These are phyloP conservation scores for Nidularia pulvinata DNA, from an alignment of 768 basidiomycete species.

Conservation along the genomic window DNA sequence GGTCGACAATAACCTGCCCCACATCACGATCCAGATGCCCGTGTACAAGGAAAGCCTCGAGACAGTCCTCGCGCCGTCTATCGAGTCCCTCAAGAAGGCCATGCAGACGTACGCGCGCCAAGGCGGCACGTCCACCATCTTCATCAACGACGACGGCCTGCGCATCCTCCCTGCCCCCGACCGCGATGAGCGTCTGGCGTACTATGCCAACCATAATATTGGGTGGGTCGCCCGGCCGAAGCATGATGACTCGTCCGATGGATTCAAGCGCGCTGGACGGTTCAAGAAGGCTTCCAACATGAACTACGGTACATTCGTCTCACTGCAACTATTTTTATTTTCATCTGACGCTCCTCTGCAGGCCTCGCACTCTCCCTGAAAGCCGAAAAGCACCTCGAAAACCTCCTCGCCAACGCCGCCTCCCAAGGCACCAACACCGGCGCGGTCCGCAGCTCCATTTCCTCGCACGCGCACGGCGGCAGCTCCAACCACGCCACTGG, in stretches of 20 bases:
- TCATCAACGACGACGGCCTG: conserved; percentile 82
- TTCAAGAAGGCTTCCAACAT: conserved; percentile 97
- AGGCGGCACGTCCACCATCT: conserved; percentile 75
- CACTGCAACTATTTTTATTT: too few relatives aligned
- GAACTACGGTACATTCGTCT: conserved; percentile 59
- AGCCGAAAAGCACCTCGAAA: conserved; percentile 45
- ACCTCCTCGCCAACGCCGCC: conserved; percentile 28
- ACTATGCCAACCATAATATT: conserved; percentile 72
- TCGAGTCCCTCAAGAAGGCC: conserved; percentile 75
- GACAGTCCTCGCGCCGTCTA: conserved; percentile 67
- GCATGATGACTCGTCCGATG: conserved; percentile 51
- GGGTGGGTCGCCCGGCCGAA: conserved; percentile 81
- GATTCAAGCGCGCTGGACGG: conserved; percentile 72
- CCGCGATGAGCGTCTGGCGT: conserved; percentile 61
- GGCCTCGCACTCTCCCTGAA: conserved; percentile 65
- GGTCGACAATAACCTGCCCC: conserved; percentile 62
- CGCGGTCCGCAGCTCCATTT: conserved; percentile 6
- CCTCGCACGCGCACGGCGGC: conserved; percentile 14
- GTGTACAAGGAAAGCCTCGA: conserved; percentile 84
- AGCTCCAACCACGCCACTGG: conserved; percentile 18
- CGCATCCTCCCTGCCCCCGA: conserved; percentile 55
- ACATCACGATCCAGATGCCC: conserved; percentile 81
- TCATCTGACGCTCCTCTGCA: too few relatives aligned
- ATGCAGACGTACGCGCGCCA: conserved; percentile 89
- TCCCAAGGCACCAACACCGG: conserved; percentile 11